Base-by-base conservation (phyloP, 345 rosid genomes). In the Linum lewisii region DNA sequence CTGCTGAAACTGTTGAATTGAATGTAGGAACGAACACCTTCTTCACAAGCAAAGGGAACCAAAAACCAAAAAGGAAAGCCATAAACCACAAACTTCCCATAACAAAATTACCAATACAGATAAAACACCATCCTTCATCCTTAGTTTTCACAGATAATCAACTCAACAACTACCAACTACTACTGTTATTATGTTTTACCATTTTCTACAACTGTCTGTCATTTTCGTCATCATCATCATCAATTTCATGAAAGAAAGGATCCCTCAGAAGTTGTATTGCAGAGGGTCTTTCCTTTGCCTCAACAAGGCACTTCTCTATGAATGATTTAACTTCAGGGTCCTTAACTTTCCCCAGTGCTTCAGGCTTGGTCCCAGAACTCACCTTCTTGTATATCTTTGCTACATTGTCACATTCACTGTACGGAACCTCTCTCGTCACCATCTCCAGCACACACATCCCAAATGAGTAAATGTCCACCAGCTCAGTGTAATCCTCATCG, bases 371-470 rank as follows among this genome's bases (percentile, higher is more conserved):
- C 36, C 93, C 93, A 15, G 3, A 26, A 26, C 32, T 77, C 49
- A 90, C 97, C 69, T 82, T 85, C 81, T 78, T 90, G 78, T 87
- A 85, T 53, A 87, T 90, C 61, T 81, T 81, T 0, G 85, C 87
- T 5, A 85, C 76, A 59, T 71, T 83, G 51, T 87, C 90, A 44
- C 97, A 87, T 55, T 90, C 97, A 16, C 84, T 75, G 38, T 87
- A 90, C 4, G 97, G 97, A 26, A 87, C 82, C 66, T 90, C 87
- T 58, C 79, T 61, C 3, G 88, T 75, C 25, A 82, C 95, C 79
- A 90, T 84, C 80, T 90, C 97, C 14, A 85, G 70, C 20, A 87
- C 84, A 59, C 95, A 87, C 97, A 87, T 79, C 9, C 97, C 97
- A 54, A 83, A 87, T 2, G 95, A 83, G 77, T 90, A 90, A 6